Conservation (phyloP, 2,329 filamentous ascomycete genomes). For the Paecilomyces variotii region DNA sequence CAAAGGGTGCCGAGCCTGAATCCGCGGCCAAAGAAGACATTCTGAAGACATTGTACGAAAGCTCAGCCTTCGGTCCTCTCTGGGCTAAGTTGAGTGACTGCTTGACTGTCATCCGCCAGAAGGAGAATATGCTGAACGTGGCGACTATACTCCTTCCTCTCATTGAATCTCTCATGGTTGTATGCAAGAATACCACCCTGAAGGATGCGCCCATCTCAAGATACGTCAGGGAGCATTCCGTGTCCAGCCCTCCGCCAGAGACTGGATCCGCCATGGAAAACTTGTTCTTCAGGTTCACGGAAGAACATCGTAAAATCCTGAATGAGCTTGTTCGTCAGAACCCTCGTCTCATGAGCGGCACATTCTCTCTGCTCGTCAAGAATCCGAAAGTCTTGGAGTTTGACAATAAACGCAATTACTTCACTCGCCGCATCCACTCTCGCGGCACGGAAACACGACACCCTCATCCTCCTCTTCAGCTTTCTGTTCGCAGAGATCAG, state of each 20-base stretch:
- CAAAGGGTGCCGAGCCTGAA: conserved; percentile 46
- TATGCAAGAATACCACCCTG: conserved; percentile 93
- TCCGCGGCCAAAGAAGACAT: conserved; percentile 70
- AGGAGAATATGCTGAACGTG: conserved; percentile 93
- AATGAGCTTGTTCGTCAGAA: conserved; percentile 97
- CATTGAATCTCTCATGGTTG: conserved; percentile 96
- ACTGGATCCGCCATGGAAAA: conserved; percentile 64
- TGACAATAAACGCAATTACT: conserved; percentile 99
- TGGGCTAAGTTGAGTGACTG: conserved; percentile 91
- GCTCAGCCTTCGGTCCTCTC: conserved; percentile 77
- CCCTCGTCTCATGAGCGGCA: conserved; percentile 96
- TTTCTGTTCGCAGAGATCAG: conserved; percentile 84
- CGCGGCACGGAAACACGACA: conserved; percentile 63
- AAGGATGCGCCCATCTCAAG: conserved; percentile 54
- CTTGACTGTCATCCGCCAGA: conserved; percentile 76
- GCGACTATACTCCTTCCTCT: conserved; percentile 90
- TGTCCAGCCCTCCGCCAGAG: conserved; percentile 71
- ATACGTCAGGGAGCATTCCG: conserved; percentile 57
- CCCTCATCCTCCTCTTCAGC: conserved; percentile 68
- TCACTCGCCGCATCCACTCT: conserved; percentile 84
- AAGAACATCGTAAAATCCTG: conserved; percentile 93
- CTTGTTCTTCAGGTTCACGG: conserved; percentile 94
- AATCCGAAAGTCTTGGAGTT: conserved; percentile 99
- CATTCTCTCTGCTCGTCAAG: conserved; percentile 90
- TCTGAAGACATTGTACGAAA: conserved; percentile 80